Base-by-base conservation (phyloP, 2,329 filamentous ascomycete species). In the Fusarium succisae region DNA sequence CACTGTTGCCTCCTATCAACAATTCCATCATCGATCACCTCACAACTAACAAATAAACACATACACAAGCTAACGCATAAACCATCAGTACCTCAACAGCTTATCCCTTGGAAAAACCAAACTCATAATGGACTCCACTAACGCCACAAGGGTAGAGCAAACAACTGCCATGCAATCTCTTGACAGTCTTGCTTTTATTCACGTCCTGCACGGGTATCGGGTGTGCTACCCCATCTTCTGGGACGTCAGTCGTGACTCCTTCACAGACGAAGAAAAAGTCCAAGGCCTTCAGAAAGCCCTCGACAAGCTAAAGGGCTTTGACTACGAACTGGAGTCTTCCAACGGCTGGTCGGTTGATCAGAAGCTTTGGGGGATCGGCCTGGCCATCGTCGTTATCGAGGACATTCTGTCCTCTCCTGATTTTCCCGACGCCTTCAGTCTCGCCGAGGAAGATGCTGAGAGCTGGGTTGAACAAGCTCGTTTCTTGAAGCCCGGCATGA, bases 241-340 rank as follows among this genome's bases (percentile, higher is more conserved):
- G 44, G 44, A 47, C 20, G 4, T 47, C 5, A 3, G 1, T 24
- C 26, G 44, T 2, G 30, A 37, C 8, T 51, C 48, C 11, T 32
- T 18, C 9, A 24, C 17, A 12, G 30, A 51, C 5, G 4, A 37
- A 2, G 22, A 51, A 1, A 13, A 10, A 1, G 17, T 51, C 5
- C 15, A 8, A 6, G 22, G 48, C 8, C 48, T 51, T 12, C 17
- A 8, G 2, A 6, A 30, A 51, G 30, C 30, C 4, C n/a, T 51
- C 8, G 11, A n/a, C 5, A 11, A 37, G 8, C 22, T 51, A 1
- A 4, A 14, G 2, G 8, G 0, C 2, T 51, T 51, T 7, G 30
- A 51, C 15, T 51, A 13, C 8, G 30, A 24, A 18, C 8, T 8
- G 17, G 48, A 37, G 28, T 35, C 28, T 18, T 32, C 30, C 7